Conservation (phyloP, 140 eudicot genomes). For the Stevia rebaudiana region DNA sequence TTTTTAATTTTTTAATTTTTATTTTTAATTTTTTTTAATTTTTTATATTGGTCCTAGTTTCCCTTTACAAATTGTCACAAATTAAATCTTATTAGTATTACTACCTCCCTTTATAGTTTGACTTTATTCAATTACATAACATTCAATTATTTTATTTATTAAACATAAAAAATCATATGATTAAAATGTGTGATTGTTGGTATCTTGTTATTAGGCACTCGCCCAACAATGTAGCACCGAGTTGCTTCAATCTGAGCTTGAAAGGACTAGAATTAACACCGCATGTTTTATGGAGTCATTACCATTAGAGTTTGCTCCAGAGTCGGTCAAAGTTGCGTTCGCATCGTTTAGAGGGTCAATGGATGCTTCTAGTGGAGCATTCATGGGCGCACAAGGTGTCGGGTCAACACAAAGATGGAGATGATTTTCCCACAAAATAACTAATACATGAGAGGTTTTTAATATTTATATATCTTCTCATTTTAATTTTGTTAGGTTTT, state of each 20-base stretch:
- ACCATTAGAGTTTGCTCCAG: constrained; percentile 35
- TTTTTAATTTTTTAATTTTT: too few species aligned
- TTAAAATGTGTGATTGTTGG: not conserved
- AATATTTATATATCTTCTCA: not conserved
- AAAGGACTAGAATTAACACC: constrained; percentile 42
- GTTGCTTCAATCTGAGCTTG: constrained; percentile 37
- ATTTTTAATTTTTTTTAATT: too few species aligned
- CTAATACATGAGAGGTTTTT: not conserved
- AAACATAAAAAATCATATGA: not conserved
- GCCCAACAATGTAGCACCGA: constrained; percentile 39
- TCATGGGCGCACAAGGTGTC: constrained; percentile 26
- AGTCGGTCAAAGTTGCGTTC: constrained; percentile 33
- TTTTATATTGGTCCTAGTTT: too few species aligned
- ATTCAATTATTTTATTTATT: not conserved
- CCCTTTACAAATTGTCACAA: too few species aligned
- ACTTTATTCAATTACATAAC: not conserved
- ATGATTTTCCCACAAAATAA: constrained; percentile 5
- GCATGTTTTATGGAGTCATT: constrained; percentile 43
- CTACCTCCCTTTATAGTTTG: not conserved
- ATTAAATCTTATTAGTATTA: too few species aligned
- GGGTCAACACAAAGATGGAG: constrained; percentile 32
- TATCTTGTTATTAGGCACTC: constrained; percentile 27
- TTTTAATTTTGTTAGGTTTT: not conserved
- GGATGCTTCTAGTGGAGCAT: constrained; percentile 31
- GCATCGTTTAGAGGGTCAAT: constrained; percentile 45